Evolutionary conservation across 352 stramenopile species (phyloP).

Genomic region (Globisporangium ultimum): DNA sequence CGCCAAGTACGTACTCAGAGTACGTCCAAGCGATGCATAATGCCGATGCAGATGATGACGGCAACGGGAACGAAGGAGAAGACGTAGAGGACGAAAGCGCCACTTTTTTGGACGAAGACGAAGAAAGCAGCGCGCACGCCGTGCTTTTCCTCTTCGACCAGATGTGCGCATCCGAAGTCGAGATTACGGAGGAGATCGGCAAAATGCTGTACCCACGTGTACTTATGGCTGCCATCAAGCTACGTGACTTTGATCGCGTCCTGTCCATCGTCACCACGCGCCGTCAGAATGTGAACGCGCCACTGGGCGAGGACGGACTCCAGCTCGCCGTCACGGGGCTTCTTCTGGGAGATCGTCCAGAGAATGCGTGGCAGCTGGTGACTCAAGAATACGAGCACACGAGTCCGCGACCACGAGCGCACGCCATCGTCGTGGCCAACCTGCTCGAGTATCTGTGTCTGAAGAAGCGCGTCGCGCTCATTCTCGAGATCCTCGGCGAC

Average conservation of each 20-base stretch:
- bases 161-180: neutral
- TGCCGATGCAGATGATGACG: neutral
- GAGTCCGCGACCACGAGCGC: slow-evolving; percentile 1
- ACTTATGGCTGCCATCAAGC: slow-evolving; percentile 4
- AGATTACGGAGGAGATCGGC: neutral
- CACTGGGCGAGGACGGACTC: slow-evolving; percentile 8
- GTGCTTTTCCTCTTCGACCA: slow-evolving; percentile 9
- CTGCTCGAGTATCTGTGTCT: slow-evolving; percentile 6
- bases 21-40: neutral
- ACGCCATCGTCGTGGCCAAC: neutral
- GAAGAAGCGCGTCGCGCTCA: neutral
- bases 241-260: neutral
- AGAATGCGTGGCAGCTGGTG: slow-evolving; percentile 7
- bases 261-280: neutral
- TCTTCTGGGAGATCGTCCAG: neutral
- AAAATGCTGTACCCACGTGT: slow-evolving; percentile 8
- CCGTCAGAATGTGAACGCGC: slow-evolving; percentile 3
- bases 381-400: slow-evolving; percentile 8
- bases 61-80: neutral
- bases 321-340: slow-evolving; percentile 7
- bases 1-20: neutral
- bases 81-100: too few species aligned
- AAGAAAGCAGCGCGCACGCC: neutral
- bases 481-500: slow-evolving; percentile 10
- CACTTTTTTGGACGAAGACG: neutral